Evolutionary conservation across 176 grass and related monocot genomes (phyloP).

Genomic region (Echinochloa phyllopogon): DNA sequence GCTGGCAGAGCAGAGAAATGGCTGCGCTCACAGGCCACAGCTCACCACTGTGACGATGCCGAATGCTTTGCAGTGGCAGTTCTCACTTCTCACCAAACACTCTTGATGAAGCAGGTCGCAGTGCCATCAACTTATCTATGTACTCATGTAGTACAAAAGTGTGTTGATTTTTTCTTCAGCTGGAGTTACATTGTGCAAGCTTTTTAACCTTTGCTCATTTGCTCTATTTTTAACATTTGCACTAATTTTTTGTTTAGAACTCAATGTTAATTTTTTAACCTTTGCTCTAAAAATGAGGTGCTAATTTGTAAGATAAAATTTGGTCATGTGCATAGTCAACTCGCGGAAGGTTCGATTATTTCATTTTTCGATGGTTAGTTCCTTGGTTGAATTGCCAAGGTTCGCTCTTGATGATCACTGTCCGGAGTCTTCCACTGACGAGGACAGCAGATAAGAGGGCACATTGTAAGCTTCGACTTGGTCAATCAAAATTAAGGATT

Average conservation of each 20-base stretch:
- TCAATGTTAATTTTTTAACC: too few species aligned
- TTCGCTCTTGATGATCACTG: neutral
- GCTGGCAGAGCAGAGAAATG: neutral
- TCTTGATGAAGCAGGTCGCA: neutral
- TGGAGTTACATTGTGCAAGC: too few species aligned
- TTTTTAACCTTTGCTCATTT: too few species aligned
- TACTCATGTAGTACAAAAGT: too few species aligned
- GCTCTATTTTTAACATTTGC: too few species aligned
- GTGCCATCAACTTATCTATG: too few species aligned
- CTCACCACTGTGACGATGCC: neutral
- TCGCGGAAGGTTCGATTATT: neutral
- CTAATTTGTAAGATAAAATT: too few species aligned
- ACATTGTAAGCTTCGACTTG: neutral
- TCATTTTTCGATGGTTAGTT: neutral
- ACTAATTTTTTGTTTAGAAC: too few species aligned
- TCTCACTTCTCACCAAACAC: neutral
- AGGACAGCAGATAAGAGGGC: neutral
- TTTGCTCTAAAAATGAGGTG: too few species aligned
- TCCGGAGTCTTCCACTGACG: neutral
- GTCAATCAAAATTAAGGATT: neutral
- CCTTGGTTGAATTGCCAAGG: neutral
- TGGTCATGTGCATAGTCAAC: too few species aligned
- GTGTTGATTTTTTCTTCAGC: too few species aligned
- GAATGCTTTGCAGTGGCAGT: neutral
- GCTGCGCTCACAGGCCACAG: too few species aligned